Evolutionary conservation across 306 rosid species (phyloP), one percentile per base, ranked within the genome.

Genomic region (Geum urbanum): DNA sequence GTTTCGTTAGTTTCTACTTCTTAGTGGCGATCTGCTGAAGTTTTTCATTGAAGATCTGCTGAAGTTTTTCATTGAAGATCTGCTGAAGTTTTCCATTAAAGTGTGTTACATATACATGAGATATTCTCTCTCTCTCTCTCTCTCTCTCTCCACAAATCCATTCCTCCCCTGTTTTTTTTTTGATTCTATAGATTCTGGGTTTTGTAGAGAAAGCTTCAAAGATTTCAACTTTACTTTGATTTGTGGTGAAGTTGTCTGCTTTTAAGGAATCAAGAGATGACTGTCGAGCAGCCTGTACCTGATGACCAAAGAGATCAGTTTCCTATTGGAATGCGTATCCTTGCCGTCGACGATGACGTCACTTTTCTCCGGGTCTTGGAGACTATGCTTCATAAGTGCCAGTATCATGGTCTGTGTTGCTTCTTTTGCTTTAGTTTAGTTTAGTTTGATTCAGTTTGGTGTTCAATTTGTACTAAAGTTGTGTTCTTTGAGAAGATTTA

Each of bases 341-440:
- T 92, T 39, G 98, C 98, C 9, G 98, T 92, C n/a, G 98, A 92
- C 39, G 98, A 92, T 55, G 94, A 92, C 66, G 89, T 90, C 61
- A 90, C 91, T 22, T 90, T 96, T 63, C 97, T 90, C 70, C n/a
- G 75, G 63, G 69, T 92, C 65, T 67, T 92, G 77, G 96, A 90
- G 80, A 84, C 77, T 74, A 77, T 90, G 16, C 98, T 92, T 53
- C 87, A 90, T 66, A 86, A 85, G 72, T 92, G 98, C 82, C 86
- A 86, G 70, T 92, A 92, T 80, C 97, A 90, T 59, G 98, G 98
- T 92, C 48, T 53, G 76, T 44, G 24, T 72, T 55, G 79, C 74
- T 46, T 74, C 47, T 24, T 66, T 7, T 68, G 37, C 45, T 43
- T 57, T 69, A 52, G 9, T 62, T 52, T 12, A 32, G 67, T 22